A percentile compares a stretch with the other conserved stretches of the same genome.
Evolutionary conservation across 2,329 filamentous ascomycete genomes (phyloP).

Genomic region (Alternaria sp.): DNA sequence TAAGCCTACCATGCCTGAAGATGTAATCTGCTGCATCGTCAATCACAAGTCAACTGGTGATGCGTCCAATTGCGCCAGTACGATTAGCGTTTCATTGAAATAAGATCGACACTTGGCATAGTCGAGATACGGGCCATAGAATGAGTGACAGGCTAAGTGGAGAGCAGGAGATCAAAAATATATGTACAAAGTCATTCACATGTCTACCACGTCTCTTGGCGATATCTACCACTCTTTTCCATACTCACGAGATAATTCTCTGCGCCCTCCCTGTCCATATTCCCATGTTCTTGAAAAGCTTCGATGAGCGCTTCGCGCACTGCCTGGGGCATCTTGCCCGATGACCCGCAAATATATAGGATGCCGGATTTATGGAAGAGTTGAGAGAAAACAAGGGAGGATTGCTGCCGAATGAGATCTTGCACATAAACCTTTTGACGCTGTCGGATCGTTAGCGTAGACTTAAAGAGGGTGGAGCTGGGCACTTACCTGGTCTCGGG

Average conservation of each 20-base stretch:
- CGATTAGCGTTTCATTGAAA: neutral
- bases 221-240: constrained; percentile 69
- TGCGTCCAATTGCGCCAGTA: neutral
- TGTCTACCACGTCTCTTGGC: constrained; percentile 72
- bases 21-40: neutral
- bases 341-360: constrained; percentile 66
- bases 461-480: neutral
- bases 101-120: neutral
- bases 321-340: constrained; percentile 74
- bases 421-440: constrained; percentile 71
- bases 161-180: neutral
- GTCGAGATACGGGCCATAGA: neutral
- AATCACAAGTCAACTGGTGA: neutral
- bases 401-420: constrained; percentile 63
- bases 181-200: too few species aligned
- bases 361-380: constrained; percentile 60
- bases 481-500: constrained; percentile 64
- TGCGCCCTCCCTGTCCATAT: constrained; percentile 56
- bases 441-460: constrained; percentile 17
- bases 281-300: constrained; percentile 57
- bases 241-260: constrained; percentile 63
- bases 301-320: constrained; percentile 72
- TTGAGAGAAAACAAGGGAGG: constrained; percentile 57
- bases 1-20: neutral
- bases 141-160: neutral